Conservation (phyloP, 2,329 filamentous ascomycete species). For the Aspergillus versicolor region DNA sequence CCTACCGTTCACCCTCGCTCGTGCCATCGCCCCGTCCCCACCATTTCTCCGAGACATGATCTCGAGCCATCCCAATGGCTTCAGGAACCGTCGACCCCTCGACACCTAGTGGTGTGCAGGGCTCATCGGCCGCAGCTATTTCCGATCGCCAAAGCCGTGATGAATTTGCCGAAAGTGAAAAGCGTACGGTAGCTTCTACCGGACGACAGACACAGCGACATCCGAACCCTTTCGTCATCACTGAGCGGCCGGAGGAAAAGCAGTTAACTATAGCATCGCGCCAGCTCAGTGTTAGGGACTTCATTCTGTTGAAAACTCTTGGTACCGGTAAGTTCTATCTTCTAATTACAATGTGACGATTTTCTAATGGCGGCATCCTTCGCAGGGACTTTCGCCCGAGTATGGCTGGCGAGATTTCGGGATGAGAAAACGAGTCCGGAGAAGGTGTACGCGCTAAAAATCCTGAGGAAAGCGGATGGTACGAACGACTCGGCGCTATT, state of each 20-base stretch:
- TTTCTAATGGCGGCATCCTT: conserved; percentile 18
- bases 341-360: background rate
- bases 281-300: conserved; percentile 43
- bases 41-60: conserved; percentile 31
- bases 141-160: conserved; percentile 16
- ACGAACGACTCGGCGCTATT: conserved; percentile 14
- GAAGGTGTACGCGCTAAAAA: conserved; percentile 51
- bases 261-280: conserved; percentile 38
- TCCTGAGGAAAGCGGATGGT: conserved; percentile 53
- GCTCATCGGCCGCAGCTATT: conserved; percentile 19
- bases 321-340: conserved; percentile 44
- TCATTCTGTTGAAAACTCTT: conserved; percentile 49
- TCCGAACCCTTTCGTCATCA: conserved; percentile 38
- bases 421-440: conserved; percentile 32
- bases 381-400: conserved; percentile 51
- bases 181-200: conserved; percentile 28
- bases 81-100: conserved; percentile 39
- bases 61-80: conserved; percentile 38
- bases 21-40: conserved; percentile 7
- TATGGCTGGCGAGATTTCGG: conserved; percentile 49
- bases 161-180: conserved; percentile 30
- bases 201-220: conserved; percentile 30
- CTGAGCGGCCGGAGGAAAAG: conserved; percentile 38
- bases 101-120: conserved; percentile 29
- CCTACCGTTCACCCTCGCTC: background rate